Base-by-base conservation (phyloP, 1,139 yeast species). In the Geotrichum restrictum region DNA sequence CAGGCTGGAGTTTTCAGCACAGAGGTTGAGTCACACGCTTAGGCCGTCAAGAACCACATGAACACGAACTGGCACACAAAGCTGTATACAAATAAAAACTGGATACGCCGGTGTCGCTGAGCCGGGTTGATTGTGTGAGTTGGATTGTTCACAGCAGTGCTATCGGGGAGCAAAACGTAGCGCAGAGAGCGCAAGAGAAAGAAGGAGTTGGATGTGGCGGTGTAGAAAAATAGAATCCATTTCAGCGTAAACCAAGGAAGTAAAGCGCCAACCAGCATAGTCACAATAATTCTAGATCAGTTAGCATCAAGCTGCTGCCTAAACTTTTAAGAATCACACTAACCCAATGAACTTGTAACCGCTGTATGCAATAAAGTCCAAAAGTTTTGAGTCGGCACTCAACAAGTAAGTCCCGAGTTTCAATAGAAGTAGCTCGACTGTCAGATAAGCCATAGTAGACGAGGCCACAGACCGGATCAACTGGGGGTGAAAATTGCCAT, bases 401-500 rank as follows among this genome's bases (percentile, higher is more conserved):
- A 85, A 71, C 40, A 83, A 68, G 65, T 84, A 85, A 41, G 86
- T 74, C 6, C 86, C 86, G 44, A 83, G 68, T 61, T 82, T 82
- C 55, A 85, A 71, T 31, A 83, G 70, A 45, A 77, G 65, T 33
- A 84, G 69, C 70, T 94, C 99, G 56, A 88, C 66, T 21, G 88
- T 66, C 54, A 88, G 80, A 64, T 88, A 86, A 0, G 96, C 96
- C 60, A 89, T 71, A 0, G 96, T 89, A 62, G 89, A 88, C 10
- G 96, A 84, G n/a, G 96, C 84, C 59, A 93, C 82, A 64, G 85
- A 83, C 3, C 97, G 97, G 61, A 94, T 80, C 61, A 89, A 76
- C 65, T 91, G 93, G 0, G 98, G 98, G 64, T 91, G 96, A 74
- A 93, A 94, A 38, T 84, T 85, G 19, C 96, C 97, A 54, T 83